A percentile compares a stretch with the other conserved stretches of the same genome.
phyloP scores from a whole-genome alignment of 768 basidiomycete species.

The Boletales sp. region DNA sequence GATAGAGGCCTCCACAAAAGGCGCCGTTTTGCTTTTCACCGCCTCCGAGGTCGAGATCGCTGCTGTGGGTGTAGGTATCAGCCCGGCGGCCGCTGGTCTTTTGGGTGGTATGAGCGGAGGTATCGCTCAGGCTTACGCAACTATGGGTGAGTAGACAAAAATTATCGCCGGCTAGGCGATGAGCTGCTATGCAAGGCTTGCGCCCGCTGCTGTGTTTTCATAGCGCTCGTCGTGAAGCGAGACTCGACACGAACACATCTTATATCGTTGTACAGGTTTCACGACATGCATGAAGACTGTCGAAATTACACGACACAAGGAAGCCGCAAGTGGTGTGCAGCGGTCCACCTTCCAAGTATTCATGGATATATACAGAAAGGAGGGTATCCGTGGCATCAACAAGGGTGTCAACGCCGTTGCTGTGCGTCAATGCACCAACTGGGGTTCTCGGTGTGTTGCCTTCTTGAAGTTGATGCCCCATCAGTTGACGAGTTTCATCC shows the following conservation, averaged over 20 bases:
- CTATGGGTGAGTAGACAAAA: constrained; percentile 79
- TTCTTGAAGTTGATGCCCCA: background rate
- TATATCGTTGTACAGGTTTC: constrained; percentile 58
- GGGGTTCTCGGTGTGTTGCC: constrained; percentile 75
- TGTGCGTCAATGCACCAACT: constrained; percentile 89
- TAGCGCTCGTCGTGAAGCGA: constrained; percentile 8
- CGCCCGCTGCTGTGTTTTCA: constrained; percentile 12
- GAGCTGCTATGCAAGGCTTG: constrained; percentile 21
- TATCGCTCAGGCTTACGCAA: constrained; percentile 96
- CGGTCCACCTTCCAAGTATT: constrained; percentile 95
- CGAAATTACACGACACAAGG: constrained; percentile 95
- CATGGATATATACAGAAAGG: constrained; percentile 88
- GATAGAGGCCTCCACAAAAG: constrained; percentile 99
- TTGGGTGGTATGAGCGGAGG: constrained; percentile 98
- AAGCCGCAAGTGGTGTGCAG: constrained; percentile 76
- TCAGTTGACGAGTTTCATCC: constrained; percentile 5
- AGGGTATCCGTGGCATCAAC: constrained; percentile 95
- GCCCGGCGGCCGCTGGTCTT: constrained; percentile 79
- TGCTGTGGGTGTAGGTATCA: constrained; percentile 61
- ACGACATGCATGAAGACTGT: constrained; percentile 99
- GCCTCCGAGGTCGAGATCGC: constrained; percentile 91
- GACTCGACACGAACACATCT: constrained; percentile 4
- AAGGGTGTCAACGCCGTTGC: constrained; percentile 98
- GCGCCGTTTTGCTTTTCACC: constrained; percentile 92
- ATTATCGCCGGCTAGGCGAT: background rate